Conservation (phyloP, 1,284 basidiomycete genomes). For the Xerocomus minutiporus region DNA sequence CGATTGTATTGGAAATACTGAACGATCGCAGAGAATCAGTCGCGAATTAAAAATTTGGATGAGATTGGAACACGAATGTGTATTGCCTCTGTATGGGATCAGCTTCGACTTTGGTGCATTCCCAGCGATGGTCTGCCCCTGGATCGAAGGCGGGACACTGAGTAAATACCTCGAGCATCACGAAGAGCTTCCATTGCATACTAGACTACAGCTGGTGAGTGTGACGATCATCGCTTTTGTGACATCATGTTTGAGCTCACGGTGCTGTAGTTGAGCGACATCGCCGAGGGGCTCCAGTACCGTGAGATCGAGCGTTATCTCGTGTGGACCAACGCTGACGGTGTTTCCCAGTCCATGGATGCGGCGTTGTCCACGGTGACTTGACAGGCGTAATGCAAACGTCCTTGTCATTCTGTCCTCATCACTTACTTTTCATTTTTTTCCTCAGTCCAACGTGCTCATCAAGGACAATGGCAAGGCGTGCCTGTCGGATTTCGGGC, state of each 20-base stretch:
- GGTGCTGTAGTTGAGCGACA: slow-evolving; percentile 16
- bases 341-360: slow-evolving; percentile 13
- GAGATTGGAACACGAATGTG: slow-evolving; percentile 22
- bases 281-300: slow-evolving; percentile 23
- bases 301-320: slow-evolving; percentile 8
- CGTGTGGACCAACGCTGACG: background rate
- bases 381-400: slow-evolving; percentile 19
- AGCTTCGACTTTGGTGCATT: slow-evolving; percentile 22
- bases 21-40: slow-evolving; percentile 11
- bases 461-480: slow-evolving; percentile 27
- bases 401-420: background rate
- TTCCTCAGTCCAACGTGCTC: slow-evolving; percentile 32
- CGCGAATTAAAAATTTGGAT: slow-evolving; percentile 24
- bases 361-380: slow-evolving; percentile 26
- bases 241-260: slow-evolving; percentile 2
- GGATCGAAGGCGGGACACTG: slow-evolving; percentile 22
- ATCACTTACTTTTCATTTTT: slow-evolving; percentile 1
- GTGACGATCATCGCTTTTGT: background rate
- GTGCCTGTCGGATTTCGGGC: slow-evolving; percentile 26
- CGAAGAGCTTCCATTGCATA: slow-evolving; percentile 2
- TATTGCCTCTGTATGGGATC: slow-evolving; percentile 24
- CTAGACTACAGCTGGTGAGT: slow-evolving; percentile 12
- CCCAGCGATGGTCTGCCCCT: slow-evolving; percentile 26
- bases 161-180: slow-evolving; percentile 17
- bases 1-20: background rate